phyloP scores from a whole-genome alignment of 2,329 filamentous ascomycete species.

The Ophiocordyceps australis region DNA sequence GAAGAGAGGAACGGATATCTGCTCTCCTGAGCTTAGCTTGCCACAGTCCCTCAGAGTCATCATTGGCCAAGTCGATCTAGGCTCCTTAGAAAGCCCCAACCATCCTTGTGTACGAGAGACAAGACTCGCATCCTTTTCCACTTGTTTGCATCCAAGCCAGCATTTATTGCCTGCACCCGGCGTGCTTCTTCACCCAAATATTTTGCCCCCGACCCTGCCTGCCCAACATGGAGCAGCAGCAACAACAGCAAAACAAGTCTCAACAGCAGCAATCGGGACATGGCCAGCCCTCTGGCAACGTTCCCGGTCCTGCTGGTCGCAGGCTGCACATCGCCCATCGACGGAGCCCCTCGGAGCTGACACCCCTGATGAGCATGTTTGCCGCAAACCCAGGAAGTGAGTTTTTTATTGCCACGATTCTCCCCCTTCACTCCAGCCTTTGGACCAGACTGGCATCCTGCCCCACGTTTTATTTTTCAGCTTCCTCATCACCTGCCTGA shows the following conservation, averaged over 20 bases:
- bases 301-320: slow-evolving; percentile 63
- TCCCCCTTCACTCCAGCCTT: not conserved
- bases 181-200: slow-evolving; percentile 15
- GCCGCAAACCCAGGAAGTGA: slow-evolving; percentile 45
- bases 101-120: too few species aligned
- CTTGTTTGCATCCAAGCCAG: too few species aligned
- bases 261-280: slow-evolving; percentile 29
- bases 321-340: slow-evolving; percentile 94
- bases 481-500: too few species aligned
- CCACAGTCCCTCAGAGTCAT: too few species aligned
- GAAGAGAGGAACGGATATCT: too few species aligned
- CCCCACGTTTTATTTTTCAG: too few species aligned
- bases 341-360: slow-evolving; percentile 91
- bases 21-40: too few species aligned
- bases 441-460: too few species aligned
- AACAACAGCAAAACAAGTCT: slow-evolving; percentile 20
- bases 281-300: slow-evolving; percentile 33
- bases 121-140: too few species aligned
- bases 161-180: slow-evolving; percentile 13
- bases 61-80: too few species aligned
- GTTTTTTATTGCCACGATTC: slow-evolving; percentile 12
- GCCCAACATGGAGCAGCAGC: slow-evolving; percentile 43
- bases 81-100: too few species aligned
- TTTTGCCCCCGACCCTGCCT: slow-evolving; percentile 23
- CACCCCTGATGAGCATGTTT: slow-evolving; percentile 91